Evolutionary conservation across 805 yeast species (phyloP), one percentile per base, ranked within the genome.

Genomic region (Starmerella apis): DNA sequence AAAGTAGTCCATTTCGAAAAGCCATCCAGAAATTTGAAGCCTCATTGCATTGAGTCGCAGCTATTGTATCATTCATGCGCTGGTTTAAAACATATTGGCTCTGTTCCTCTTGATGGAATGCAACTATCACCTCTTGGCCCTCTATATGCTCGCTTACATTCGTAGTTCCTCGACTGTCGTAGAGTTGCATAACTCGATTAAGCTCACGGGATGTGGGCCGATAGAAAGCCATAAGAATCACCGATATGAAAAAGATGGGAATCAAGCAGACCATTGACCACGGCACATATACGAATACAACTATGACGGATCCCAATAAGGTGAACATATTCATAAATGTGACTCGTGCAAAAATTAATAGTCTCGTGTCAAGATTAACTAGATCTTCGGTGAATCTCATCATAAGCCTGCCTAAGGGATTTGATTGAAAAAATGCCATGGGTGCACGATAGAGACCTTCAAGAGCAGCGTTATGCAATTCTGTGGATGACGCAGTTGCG

Each of bases 301-400:
- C 69, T 55, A 83, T 72, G 48, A 81, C 60, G 31, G 79, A 76
- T 53, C 88, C 90, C 48, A 72, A 52, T 47, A 80, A 19, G 76
- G 65, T 28, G 73, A 51, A 8, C 79, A 76, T 56, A 68, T 76
- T 36, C 76, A 56, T 47, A 80, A 71, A 63, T 1, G 31, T 18
- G 3, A 35, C 13, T 2, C 49, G 42, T 8, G 46, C 27, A 27
- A 28, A 47, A 42, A 41, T 30, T 48, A 78, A 73, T 49, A 85
- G 68, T 64, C 81, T 86, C 62, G 83, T 83, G 61, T 86, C 94
- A 63, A 85, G 68, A 3, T 79, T 78, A 64, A 85, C 94, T 0
- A 90, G 81, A 65, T 86, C 95, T 58, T 85, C 83, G 3, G 94
- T 84, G 64, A 86, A 85, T 57, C 95, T 71, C 65, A 83, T 86